Conservation (phyloP, 73 alveolate species). For the Paramecium tetraurelia region DNA sequence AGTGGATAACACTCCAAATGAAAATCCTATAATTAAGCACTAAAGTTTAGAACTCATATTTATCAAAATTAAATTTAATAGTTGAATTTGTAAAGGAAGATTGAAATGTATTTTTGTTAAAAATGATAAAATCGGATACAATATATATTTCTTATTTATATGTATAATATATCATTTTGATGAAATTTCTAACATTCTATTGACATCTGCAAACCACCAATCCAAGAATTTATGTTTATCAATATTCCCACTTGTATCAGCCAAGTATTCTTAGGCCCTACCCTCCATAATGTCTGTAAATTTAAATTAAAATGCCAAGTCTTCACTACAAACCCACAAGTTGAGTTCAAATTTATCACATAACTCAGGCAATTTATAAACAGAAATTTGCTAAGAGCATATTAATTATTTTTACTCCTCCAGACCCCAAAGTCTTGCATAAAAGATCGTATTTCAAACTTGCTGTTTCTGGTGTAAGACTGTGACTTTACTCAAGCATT, state of each 20-base stretch:
- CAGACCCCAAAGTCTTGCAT: constrained; percentile 31
- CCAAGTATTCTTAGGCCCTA: constrained; percentile 74
- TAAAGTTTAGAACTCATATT: background rate
- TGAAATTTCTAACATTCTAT: constrained; percentile 27
- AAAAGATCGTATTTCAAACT: constrained; percentile 28
- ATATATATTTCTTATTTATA: background rate
- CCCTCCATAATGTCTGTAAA: constrained; percentile 86
- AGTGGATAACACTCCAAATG: background rate
- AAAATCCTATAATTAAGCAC: background rate
- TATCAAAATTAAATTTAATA: background rate
- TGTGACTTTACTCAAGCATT: constrained; percentile 38
- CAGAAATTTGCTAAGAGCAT: background rate
- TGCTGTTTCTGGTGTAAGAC: constrained; percentile 45
- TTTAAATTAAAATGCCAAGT: constrained; percentile 88
- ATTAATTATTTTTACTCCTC: constrained; percentile 5
- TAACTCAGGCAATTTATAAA: constrained; percentile 67
- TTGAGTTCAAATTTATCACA: constrained; percentile 89
- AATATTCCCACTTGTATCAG: constrained; percentile 77
- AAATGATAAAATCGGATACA: background rate
- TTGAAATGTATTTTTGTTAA: background rate
- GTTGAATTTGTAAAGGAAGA: background rate
- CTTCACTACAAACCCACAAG: constrained; percentile 87
- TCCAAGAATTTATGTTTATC: constrained; percentile 56
- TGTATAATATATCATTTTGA: background rate
- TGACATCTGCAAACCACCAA: constrained; percentile 56